These are phyloP conservation scores for Yarrowia osloensis DNA, from an alignment of 805 yeast species.

Conservation along the genomic window DNA sequence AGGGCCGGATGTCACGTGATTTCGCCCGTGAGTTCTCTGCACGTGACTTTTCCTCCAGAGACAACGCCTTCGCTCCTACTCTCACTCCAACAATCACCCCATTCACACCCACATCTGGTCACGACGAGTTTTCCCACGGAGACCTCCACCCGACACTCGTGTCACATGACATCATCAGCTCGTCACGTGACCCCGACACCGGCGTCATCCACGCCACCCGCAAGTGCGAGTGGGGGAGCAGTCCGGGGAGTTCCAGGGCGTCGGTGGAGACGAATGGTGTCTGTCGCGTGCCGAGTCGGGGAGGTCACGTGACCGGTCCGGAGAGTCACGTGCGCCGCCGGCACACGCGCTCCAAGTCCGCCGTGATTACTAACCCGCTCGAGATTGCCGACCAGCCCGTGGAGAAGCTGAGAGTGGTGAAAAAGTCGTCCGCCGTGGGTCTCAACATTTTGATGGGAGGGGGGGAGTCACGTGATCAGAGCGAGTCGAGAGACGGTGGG, in stretches of 20 bases:
- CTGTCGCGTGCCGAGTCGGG: too few relatives aligned
- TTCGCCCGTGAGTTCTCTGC: neutral
- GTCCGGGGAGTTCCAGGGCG: neutral
- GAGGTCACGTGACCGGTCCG: neutral
- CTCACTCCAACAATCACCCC: neutral
- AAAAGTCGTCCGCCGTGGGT: neutral
- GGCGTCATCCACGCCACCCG: constrained; percentile 22
- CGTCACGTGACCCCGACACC: constrained; percentile 10
- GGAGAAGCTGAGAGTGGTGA: neutral
- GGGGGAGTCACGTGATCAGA: neutral
- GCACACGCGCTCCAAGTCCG: neutral
- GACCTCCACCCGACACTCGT: constrained; percentile 1
- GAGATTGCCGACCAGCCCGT: neutral
- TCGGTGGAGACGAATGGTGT: too few relatives aligned
- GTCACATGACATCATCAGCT: constrained; percentile 13
- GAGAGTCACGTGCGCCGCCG: neutral
- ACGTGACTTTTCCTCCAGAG: neutral
- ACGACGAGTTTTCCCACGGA: too few relatives aligned
- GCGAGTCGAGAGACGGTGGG: too few relatives aligned
- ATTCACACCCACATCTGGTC: neutral
- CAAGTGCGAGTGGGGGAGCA: constrained; percentile 11
- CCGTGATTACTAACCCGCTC: neutral
- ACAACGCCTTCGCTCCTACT: neutral
- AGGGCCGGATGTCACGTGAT: too few relatives aligned
- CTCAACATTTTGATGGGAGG: constrained; percentile 1